Base-by-base conservation (phyloP, 139 green algal genomes). In the Picochlorum sp. region DNA sequence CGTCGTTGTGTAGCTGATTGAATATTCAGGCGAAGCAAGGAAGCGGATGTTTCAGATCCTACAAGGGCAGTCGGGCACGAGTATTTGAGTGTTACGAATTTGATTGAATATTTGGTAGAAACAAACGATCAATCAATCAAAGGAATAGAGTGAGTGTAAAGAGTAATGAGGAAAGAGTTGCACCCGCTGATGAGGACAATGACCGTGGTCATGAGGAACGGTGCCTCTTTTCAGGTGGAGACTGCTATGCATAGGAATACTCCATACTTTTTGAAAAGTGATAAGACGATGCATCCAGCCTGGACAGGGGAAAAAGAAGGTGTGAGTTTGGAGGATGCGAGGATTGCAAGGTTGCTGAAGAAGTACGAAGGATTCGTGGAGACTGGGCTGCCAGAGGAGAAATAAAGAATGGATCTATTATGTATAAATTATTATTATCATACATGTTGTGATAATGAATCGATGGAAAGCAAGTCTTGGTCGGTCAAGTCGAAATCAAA, bases 401-500 rank as follows among this genome's bases (percentile, higher is more conserved):
- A 40, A 58, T 12, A 58, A 16, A 25, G 6, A 50, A 50, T 8
- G 16, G 13, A 26, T 8, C 24, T 28, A 16, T 50, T 50, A 50
- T 22, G 24, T 50, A 41, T 41, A 12, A n/a, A n/a, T 12, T n/a
- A 41, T 9, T 41, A n/a, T n/a, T 41, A n/a, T 41, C 9, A n/a
- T 41, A n/a, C 35, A 41, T n/a, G 35, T 41, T n/a, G 12, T 41
- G 12, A 41, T 41, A 41, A 41, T 41, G 35, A 9, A 41, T 81
- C 71, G 2, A 89, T 67, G 2, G 14, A 13, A 41, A 62, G 51
- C 77, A 89, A 81, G n/a, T 82, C 52, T 5, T 4, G 51, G 7
- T 61, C 59, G 1, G 18, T 68, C n/a, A 89, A 59, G 24, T 63
- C 63, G 47, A 84, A 86, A 35, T 70, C 61, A 26, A 65, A 75